Percentiles rank a stretch among this genome's conserved stretches.
Conservation (phyloP, 2,329 filamentous ascomycete species). For the Microthyrium microscopicum region DNA sequence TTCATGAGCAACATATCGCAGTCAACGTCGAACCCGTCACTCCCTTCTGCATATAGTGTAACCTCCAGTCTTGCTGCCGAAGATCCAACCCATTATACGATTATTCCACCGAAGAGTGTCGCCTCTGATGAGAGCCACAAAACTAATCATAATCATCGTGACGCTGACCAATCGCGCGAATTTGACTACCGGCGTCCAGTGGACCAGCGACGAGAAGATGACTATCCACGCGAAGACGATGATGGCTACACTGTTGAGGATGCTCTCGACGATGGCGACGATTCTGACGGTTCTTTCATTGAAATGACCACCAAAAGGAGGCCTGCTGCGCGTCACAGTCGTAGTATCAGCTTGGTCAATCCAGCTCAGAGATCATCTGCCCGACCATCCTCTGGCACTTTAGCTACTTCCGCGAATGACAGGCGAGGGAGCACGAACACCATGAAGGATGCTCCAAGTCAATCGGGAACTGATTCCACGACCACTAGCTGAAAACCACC, state of each 20-base stretch:
- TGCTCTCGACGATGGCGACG: conserved; percentile 23
- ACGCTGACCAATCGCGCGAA: not conserved
- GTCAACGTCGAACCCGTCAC: conserved; percentile 33
- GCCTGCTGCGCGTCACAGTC: conserved; percentile 17
- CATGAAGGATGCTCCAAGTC: conserved; percentile 34
- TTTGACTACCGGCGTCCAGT: not conserved
- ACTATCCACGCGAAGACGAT: conserved; percentile 15
- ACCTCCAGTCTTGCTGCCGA: conserved; percentile 22
- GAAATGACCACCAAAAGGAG: conserved; percentile 24
- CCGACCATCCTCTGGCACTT: conserved; percentile 15
- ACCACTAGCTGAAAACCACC: too few relatives aligned
- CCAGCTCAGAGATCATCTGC: conserved; percentile 15
- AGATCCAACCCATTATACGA: not conserved
- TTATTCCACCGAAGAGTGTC: not conserved
- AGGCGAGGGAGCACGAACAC: conserved; percentile 33
- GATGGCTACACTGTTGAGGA: conserved; percentile 23
- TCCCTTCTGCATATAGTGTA: conserved; percentile 31
- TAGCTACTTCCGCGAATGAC: conserved; percentile 22
- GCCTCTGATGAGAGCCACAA: conserved; percentile 3
- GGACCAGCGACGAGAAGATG: conserved; percentile 9
- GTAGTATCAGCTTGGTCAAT: conserved; percentile 21
- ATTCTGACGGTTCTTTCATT: conserved; percentile 22
- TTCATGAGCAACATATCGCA: conserved; percentile 31
- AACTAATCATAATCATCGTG: not conserved
- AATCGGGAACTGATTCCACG: too few relatives aligned